Conservation (phyloP, 176 grass and related monocot species). For the Oryza meridionalis region DNA sequence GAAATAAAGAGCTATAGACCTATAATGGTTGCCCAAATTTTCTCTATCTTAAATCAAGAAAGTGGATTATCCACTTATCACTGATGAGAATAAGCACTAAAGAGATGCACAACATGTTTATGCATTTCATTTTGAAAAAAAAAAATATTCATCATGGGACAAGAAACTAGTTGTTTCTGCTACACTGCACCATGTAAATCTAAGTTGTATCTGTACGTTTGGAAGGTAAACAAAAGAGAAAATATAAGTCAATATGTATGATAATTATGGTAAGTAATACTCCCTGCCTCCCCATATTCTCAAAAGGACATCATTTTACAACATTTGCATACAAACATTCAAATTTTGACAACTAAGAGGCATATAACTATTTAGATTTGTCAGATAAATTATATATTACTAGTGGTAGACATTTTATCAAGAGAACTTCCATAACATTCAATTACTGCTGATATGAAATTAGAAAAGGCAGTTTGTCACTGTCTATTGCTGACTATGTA, state of each 20-base stretch:
- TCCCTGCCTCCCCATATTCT: neutral
- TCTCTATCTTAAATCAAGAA: too few relatives aligned
- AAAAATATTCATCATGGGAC: too few relatives aligned
- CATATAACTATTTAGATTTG: neutral
- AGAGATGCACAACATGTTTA: neutral
- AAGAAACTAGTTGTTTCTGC: constrained; percentile 1
- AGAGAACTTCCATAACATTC: too few relatives aligned
- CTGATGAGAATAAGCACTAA: constrained; percentile 24
- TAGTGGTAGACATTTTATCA: too few relatives aligned
- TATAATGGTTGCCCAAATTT: constrained; percentile 6
- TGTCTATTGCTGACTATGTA: neutral
- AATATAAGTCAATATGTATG: too few relatives aligned
- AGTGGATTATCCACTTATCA: neutral
- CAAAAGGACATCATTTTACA: neutral
- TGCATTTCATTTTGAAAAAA: neutral
- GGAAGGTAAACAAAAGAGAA: constrained; percentile 28
- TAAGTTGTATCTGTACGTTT: neutral
- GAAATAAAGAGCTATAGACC: neutral
- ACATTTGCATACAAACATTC: neutral
- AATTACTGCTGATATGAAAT: neutral
- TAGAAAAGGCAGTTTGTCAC: neutral
- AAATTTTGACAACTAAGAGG: neutral
- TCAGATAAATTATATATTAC: neutral
- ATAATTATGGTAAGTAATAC: neutral
- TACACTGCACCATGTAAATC: constrained; percentile 1